phyloP scores from a whole-genome alignment of 371 early-diverging fungal species.

The Parasitella parasitica region DNA sequence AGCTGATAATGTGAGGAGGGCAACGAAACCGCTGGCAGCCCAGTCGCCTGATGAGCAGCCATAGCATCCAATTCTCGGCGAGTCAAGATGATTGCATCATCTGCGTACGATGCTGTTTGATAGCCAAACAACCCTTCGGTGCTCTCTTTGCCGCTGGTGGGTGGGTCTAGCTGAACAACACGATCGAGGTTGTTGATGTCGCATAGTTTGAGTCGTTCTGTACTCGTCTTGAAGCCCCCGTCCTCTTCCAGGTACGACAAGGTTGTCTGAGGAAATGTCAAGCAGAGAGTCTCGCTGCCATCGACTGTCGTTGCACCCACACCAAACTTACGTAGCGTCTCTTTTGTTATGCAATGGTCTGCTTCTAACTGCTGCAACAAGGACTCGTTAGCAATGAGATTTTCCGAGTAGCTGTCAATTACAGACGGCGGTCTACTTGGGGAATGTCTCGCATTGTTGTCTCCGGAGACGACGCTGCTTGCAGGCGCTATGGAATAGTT shows the following conservation, averaged over 20 bases:
- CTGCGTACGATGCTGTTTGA: slow-evolving; percentile 46
- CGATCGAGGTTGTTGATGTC: slow-evolving; percentile 11
- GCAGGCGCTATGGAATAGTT: slow-evolving; percentile 1
- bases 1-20: slow-evolving; percentile 60
- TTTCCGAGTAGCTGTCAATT: slow-evolving; percentile 21
- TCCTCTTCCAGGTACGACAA: slow-evolving; percentile 15
- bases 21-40: slow-evolving; percentile 59
- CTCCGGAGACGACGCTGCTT: not conserved
- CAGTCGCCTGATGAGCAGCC: slow-evolving; percentile 70
- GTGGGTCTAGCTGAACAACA: slow-evolving; percentile 29
- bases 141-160: slow-evolving; percentile 10
- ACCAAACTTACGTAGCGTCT: slow-evolving; percentile 21
- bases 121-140: slow-evolving; percentile 68
- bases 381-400: slow-evolving; percentile 12
- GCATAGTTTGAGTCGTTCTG: slow-evolving; percentile 42
- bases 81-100: slow-evolving; percentile 53
- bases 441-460: not conserved
- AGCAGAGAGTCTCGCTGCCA: slow-evolving; percentile 5
- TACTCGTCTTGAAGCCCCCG: slow-evolving; percentile 18
- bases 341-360: slow-evolving; percentile 23
- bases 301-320: slow-evolving; percentile 25
- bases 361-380: slow-evolving; percentile 14
- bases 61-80: slow-evolving; percentile 70
- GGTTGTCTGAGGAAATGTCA: slow-evolving; percentile 49
- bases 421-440: slow-evolving; percentile 28